Percentiles rank a stretch among this genome's conserved stretches.
phyloP scores from a whole-genome alignment of 164 flowering plant species.

The Umbilicus rupestris region DNA sequence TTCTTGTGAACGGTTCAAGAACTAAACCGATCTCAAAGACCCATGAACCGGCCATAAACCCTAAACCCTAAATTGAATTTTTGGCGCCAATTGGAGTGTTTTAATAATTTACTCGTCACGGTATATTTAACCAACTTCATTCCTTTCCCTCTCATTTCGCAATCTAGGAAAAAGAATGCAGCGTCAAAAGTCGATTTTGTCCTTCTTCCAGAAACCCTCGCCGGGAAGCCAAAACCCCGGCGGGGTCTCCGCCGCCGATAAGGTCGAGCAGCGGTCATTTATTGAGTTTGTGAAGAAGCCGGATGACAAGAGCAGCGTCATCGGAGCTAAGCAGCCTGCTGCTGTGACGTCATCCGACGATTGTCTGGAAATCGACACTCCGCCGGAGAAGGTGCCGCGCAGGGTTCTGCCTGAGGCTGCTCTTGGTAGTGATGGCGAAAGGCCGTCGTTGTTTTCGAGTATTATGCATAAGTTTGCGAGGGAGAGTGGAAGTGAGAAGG shows the following conservation, averaged over 20 bases:
- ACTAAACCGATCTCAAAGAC: too few species aligned
- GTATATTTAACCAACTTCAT: too few species aligned
- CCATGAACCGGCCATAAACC: too few species aligned
- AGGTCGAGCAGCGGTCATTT: conserved; percentile 10
- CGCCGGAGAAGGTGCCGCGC: conserved; percentile 81
- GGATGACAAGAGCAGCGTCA: conserved; percentile 1
- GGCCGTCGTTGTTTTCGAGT: conserved; percentile 43
- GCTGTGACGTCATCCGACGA: conserved; percentile 12
- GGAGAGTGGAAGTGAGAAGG: conserved; percentile 21
- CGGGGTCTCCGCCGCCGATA: conserved; percentile 13
- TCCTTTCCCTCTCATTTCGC: conserved; percentile 9
- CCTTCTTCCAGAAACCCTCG: conserved; percentile 54
- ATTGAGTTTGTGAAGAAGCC: conserved; percentile 17
- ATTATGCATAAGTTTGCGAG: conserved; percentile 71
- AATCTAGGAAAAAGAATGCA: conserved; percentile 36
- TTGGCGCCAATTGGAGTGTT: neutral
- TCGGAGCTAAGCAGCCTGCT: conserved; percentile 8
- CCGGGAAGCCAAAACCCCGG: conserved; percentile 24
- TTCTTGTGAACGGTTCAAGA: too few species aligned
- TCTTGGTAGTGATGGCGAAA: conserved; percentile 11
- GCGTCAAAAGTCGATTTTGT: conserved; percentile 66
- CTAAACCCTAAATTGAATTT: too few species aligned
- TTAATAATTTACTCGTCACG: neutral
- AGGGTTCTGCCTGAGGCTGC: conserved; percentile 26
- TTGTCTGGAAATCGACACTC: conserved; percentile 65